These are phyloP conservation scores for Coemansia erecta DNA, from an alignment of 192 early-diverging fungal species.

Conservation along the genomic window DNA sequence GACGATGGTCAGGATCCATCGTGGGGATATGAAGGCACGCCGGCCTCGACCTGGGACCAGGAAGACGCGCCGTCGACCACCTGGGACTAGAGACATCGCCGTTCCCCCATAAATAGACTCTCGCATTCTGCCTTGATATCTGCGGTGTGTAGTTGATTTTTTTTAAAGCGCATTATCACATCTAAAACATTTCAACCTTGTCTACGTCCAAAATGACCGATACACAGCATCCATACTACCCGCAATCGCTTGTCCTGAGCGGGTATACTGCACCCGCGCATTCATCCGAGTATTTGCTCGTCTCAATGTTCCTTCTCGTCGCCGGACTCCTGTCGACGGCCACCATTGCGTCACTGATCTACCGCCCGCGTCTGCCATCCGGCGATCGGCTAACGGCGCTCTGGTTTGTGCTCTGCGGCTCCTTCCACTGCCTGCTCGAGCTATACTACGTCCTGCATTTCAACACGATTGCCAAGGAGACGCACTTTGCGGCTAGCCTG, in stretches of 20 bases:
- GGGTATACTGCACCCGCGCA: slow-evolving; percentile 30
- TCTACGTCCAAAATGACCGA: neutral
- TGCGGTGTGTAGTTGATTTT: neutral
- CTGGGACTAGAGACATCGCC: neutral
- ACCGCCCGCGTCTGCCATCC: slow-evolving; percentile 2
- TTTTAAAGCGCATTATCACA: neutral
- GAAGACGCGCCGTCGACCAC: neutral
- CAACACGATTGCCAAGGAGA: slow-evolving; percentile 40
- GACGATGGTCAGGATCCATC: neutral
- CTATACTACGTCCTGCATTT: slow-evolving; percentile 62
- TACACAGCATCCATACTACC: slow-evolving; percentile 36
- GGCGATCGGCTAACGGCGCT: slow-evolving; percentile 48
- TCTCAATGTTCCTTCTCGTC: slow-evolving; percentile 24
- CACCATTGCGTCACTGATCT: neutral
- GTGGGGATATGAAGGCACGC: neutral
- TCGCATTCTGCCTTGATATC: neutral
- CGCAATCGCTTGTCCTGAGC: slow-evolving; percentile 26
- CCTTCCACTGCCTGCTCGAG: slow-evolving; percentile 63
- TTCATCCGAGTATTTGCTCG: slow-evolving; percentile 3
- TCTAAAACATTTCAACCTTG: neutral
- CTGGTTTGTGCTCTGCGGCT: slow-evolving; percentile 63
- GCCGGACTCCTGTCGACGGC: neutral
- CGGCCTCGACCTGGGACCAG: slow-evolving; percentile 5
- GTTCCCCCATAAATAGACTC: neutral
- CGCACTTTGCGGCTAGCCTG: slow-evolving; percentile 51